Conservation (phyloP, 1,284 basidiomycete species). For the Ganoderma resinaceum region DNA sequence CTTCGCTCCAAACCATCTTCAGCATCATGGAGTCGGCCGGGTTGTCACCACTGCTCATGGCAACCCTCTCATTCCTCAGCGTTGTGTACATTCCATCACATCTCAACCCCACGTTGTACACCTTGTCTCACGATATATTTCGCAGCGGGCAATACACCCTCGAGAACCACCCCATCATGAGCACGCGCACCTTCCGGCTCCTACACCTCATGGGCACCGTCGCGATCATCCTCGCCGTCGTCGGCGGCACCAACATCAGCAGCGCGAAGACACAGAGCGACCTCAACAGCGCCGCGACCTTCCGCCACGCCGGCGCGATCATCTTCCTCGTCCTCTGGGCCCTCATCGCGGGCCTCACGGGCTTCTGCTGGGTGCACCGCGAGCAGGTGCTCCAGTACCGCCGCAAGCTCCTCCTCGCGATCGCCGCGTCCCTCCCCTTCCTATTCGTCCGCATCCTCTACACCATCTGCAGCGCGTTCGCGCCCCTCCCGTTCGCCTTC, state of each 20-base stretch:
- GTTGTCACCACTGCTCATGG: slow-evolving; percentile 58
- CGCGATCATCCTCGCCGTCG: slow-evolving; percentile 56
- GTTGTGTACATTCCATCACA: slow-evolving; percentile 56
- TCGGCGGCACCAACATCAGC: slow-evolving; percentile 45
- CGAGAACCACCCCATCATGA: slow-evolving; percentile 20
- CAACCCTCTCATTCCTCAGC: slow-evolving; percentile 64
- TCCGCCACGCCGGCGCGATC: slow-evolving; percentile 57
- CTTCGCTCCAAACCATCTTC: slow-evolving; percentile 54
- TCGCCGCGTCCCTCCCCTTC: slow-evolving; percentile 62
- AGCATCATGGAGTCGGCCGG: slow-evolving; percentile 62
- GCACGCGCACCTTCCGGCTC: slow-evolving; percentile 16
- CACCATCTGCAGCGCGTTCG: slow-evolving; percentile 56
- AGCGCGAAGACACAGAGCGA: slow-evolving; percentile 17
- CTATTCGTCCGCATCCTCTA: slow-evolving; percentile 64
- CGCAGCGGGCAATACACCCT: slow-evolving; percentile 35
- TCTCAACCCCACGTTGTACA: slow-evolving; percentile 5
- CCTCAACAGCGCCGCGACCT: slow-evolving; percentile 35
- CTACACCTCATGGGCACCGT: slow-evolving; percentile 50
- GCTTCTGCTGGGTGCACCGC: slow-evolving; percentile 56
- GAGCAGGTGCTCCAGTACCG: slow-evolving; percentile 57
- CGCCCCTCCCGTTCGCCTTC: slow-evolving; percentile 25
- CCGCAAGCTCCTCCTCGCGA: slow-evolving; percentile 58
- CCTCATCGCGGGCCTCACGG: slow-evolving; percentile 49
- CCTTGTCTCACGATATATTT: neutral
- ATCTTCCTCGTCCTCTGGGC: slow-evolving; percentile 58